phyloP scores from a whole-genome alignment of 495 filamentous ascomycete species.

The Tuber brumale region DNA sequence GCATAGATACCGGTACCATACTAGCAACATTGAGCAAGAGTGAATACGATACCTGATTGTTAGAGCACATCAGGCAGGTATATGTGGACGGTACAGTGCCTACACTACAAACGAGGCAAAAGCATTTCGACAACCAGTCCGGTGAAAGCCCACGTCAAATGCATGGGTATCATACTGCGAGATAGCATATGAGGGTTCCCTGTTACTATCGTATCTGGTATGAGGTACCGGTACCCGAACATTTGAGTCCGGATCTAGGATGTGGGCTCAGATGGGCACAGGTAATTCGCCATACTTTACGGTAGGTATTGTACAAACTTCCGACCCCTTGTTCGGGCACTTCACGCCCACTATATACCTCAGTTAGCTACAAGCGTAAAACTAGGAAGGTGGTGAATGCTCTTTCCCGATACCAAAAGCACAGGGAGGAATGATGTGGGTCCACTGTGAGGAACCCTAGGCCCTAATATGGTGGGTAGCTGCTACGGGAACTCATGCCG shows the following conservation, averaged over 20 bases:
- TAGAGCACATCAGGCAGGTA: neutral
- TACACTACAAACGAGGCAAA: neutral
- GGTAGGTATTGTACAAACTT: neutral
- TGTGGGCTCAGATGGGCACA: neutral
- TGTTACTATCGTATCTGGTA: neutral
- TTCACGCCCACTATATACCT: neutral
- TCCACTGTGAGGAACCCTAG: neutral
- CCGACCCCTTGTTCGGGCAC: neutral
- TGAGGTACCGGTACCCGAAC: neutral
- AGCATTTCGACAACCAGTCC: neutral
- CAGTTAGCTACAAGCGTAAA: neutral
- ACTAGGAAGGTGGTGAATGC: neutral
- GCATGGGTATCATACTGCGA: neutral
- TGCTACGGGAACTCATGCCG: neutral
- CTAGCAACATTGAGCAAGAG: neutral
- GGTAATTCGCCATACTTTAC: neutral
- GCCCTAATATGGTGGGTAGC: neutral
- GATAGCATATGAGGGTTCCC: neutral
- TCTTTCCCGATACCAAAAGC: neutral
- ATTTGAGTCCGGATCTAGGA: neutral
- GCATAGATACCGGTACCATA: neutral
- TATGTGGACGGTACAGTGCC: neutral
- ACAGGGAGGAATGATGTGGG: neutral
- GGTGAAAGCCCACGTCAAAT: neutral
- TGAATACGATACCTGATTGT: neutral